Base-by-base conservation (phyloP, 2,329 filamentous ascomycete genomes). In the Coniochaeta sp. region DNA sequence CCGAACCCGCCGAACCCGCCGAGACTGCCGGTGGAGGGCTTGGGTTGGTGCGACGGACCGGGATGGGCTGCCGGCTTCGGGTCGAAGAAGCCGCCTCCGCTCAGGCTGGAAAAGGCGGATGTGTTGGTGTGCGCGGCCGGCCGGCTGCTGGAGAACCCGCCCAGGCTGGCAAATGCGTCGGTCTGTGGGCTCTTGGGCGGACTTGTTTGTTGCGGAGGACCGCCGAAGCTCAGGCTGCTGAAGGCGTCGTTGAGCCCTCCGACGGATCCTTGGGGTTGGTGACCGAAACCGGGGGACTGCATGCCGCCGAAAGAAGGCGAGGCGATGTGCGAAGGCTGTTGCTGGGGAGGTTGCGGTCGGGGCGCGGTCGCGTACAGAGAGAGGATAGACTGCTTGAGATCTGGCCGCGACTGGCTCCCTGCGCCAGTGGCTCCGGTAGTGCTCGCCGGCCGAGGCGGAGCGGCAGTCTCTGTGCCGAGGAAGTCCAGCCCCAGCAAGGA, bases 331-430 rank as follows among this genome's bases (percentile, higher is more conserved):
- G 81, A 76, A 50, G 75, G 73, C 60, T 80, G 78, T 58, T 75
- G 78, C 24, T 80, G 75, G 10, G 73, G 75, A 14, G 85, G 79
- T 66, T 90, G 89, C n/a, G 90, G 86, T 70, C 91, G 89, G 1
- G 92, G 89, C 5, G 86, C 85, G 8, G 91, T 89, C 12, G 93
- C 91, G 71, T 99, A 99, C 17, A 99, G 82, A 8, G 95, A 99
- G 56, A 99, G 77, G 62, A 99, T 99, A 2, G 93, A 98, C 74
- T 97, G 93, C 76, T 99, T 99, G 62, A 99, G 79, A 71, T 99
- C 95, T 2, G 93, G 93, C 63, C 95, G 83, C 54, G 92, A 96
- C 67, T 90, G 87, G 14, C 82, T 81, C 19, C 79, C 79, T 3
- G 81, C 72, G 5, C 82, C 81, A 54, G 83, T 77, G 14, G 87